Base-by-base conservation (phyloP, 208 protist genomes). In the Jaenimonas drosophilae region DNA sequence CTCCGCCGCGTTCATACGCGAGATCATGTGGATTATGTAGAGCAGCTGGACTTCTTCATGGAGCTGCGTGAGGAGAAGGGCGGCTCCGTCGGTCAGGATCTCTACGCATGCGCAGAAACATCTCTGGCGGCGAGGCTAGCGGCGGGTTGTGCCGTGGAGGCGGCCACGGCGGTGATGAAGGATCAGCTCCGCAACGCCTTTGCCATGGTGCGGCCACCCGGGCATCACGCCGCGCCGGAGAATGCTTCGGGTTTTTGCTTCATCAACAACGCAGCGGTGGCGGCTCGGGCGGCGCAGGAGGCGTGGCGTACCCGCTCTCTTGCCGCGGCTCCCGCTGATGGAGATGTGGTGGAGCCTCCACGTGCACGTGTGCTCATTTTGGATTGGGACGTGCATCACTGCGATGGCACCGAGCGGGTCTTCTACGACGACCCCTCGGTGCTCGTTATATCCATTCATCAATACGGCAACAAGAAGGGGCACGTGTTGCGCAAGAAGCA, bases 381-480 rank as follows among this genome's bases (percentile, higher is more conserved):
- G 27, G 95, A 98, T 62, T 97, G 91, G 91, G 94, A 97, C 52
- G 85, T 96, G 6, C 93, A 97, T 37, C 93, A 98, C 68, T 86
- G 96, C 43, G 95, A 97, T 49, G 95, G 91, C 5, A 97, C 89
- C 14, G 90, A 97, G 59, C 76, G 64, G 39, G 83, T 96, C 26
- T 97, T 97, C 52, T 81, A 94, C 42, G 64, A 94, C 38, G 84
- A 96, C 56, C 76, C 75, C 1, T 82, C 68, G 19, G 85, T 97
- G 3, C 68, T 98, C 0, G 95, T 96, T 39, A 63, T 98, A 11
- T 94, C 78, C 2, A 66, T 98, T 4, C 96, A 98, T 55, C 75
- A 96, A 40, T 81, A 96, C 60, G 64, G 72, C 27, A 69, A 71
- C 11, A 77, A 70, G 19, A 49, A 55, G 1, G 71, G 67, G 0